phyloP scores from a whole-genome alignment of 805 yeast species.

The Ogataea dorogensis region DNA sequence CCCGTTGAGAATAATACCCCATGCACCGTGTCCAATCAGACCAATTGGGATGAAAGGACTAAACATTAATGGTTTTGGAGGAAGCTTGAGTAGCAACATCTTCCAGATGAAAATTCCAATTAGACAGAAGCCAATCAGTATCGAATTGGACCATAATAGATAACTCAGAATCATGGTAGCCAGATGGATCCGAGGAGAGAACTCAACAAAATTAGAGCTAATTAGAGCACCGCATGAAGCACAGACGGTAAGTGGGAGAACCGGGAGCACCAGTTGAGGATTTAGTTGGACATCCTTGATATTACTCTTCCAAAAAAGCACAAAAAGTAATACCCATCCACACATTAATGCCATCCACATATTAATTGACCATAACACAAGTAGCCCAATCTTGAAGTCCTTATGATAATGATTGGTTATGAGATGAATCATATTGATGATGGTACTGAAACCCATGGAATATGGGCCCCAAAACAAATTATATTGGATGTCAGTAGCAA shows the following conservation, averaged over 20 bases:
- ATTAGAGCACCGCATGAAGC: constrained; percentile 64
- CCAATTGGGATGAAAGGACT: constrained; percentile 75
- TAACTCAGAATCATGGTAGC: constrained; percentile 54
- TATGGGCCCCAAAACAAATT: constrained; percentile 71
- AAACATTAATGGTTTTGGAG: constrained; percentile 51
- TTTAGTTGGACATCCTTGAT: constrained; percentile 40
- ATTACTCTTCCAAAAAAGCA: constrained; percentile 41
- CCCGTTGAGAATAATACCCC: constrained; percentile 50
- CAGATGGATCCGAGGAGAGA: constrained; percentile 38
- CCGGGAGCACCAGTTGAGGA: constrained; percentile 63
- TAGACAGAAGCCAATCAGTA: constrained; percentile 55
- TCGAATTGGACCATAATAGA: constrained; percentile 70
- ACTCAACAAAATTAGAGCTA: constrained; percentile 39
- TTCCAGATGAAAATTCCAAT: constrained; percentile 60
- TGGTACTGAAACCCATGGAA: constrained; percentile 76
- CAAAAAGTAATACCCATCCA: constrained; percentile 57
- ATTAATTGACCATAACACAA: constrained; percentile 69
- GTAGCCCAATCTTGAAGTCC: constrained; percentile 38
- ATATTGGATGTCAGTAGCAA: constrained; percentile 41
- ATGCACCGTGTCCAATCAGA: constrained; percentile 81
- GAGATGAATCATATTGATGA: constrained; percentile 53
- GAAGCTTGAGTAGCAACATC: constrained; percentile 54
- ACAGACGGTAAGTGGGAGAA: constrained; percentile 74
- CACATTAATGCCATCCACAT: constrained; percentile 51
- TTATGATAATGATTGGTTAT: constrained; percentile 37